Base-by-base conservation (phyloP, 2,329 filamentous ascomycete genomes). In the Claviceps arundinis region DNA sequence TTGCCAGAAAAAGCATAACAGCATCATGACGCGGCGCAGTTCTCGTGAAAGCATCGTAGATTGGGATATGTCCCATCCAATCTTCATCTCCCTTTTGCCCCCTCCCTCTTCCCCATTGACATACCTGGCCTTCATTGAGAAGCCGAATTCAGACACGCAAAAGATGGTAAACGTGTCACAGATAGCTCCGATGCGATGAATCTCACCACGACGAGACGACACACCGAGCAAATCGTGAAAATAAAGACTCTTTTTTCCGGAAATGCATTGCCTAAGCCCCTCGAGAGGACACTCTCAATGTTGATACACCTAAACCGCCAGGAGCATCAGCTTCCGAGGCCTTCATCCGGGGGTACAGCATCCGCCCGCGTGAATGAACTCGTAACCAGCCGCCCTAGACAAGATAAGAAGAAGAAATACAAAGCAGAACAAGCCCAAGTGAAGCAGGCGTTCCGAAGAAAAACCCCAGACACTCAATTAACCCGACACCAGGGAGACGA, bases 231-330 rank as follows among this genome's bases (percentile, higher is more conserved):
- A 34, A 34, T 34, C 30, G 30, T 34, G 30, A 11, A 34, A 34
- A 34, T 34, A 11, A 34, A 34, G 30, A 34, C 30, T 34, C 9
- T 34, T 34, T 40, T 30, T 38, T 47, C 37, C 50, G 47, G 16
- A 47, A 4, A 16, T 26, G 50, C 40, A 43, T 22, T 52, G 30
- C 34, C 42, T 50, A 52, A 53, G 44, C 38, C 44, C 48, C 42
- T 48, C 19, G 41, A 52, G 47, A 40, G 14, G 16, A 47, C 30
- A 34, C 48, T n/a, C 41, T 50, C 16, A 45, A 50, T 37, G 41
- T 14, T 50, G 30, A 34, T 40, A 43, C 37, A 30, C 38, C 48
- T 43, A 14, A 37, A n/a, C 47, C 30, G 8, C 42, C 38, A 43
- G 30, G 13, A 48, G 47, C 34, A 34, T 50, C 34, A 34, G 47